Conservation (phyloP, 2,329 filamentous ascomycete species). For the Geosmithia putterillii region DNA sequence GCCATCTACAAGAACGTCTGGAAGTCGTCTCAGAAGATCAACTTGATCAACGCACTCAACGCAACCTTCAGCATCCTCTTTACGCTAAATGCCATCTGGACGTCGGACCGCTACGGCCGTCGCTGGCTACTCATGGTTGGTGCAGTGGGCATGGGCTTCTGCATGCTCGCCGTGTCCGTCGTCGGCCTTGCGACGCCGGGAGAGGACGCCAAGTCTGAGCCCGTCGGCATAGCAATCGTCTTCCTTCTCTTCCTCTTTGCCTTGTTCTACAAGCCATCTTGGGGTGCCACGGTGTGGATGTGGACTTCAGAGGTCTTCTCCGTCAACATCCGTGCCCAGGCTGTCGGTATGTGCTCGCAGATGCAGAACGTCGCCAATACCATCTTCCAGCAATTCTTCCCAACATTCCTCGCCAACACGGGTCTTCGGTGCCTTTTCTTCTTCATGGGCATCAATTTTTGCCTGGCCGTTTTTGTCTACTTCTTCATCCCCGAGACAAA, state of each 20-base stretch:
- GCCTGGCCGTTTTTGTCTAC: constrained; percentile 35
- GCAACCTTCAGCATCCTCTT: constrained; percentile 62
- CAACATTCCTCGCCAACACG: constrained; percentile 47
- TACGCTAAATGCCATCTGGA: constrained; percentile 62
- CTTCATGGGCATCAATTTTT: constrained; percentile 22
- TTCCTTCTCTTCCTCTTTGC: constrained; percentile 56
- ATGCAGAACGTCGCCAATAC: constrained; percentile 52
- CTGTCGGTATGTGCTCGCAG: constrained; percentile 53
- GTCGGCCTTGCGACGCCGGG: constrained; percentile 36
- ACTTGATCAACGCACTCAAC: constrained; percentile 63
- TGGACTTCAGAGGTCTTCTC: constrained; percentile 59
- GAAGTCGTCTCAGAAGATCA: constrained; percentile 43
- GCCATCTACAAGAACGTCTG: constrained; percentile 64
- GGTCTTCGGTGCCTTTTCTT: constrained; percentile 28
- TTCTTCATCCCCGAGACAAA: constrained; percentile 41
- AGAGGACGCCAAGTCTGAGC: constrained; percentile 37
- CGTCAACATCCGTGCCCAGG: constrained; percentile 61
- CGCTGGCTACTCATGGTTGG: constrained; percentile 59
- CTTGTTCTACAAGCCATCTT: constrained; percentile 57
- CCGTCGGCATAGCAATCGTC: constrained; percentile 54
- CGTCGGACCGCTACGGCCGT: constrained; percentile 58
- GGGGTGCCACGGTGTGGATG: constrained; percentile 60
- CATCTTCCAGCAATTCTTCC: constrained; percentile 61
- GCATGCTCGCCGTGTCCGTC: constrained; percentile 52
- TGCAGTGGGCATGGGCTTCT: constrained; percentile 54